These are phyloP conservation scores for Meira nashicola DNA, from an alignment of 1,284 basidiomycete species.

Conservation along the genomic window DNA sequence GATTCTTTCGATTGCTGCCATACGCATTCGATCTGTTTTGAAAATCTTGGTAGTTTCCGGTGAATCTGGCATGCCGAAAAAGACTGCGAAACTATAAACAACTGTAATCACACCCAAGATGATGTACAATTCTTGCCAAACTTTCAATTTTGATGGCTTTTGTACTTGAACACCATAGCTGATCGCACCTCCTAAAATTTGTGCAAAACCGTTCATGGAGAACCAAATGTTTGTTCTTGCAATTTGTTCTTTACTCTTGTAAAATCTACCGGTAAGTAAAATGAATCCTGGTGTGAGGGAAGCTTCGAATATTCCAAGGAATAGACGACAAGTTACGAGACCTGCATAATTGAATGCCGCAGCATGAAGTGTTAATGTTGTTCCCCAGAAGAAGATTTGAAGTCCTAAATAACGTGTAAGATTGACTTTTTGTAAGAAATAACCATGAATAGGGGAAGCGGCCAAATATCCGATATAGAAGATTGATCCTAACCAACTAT, in stretches of 20 bases:
- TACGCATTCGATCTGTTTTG: constrained; percentile 56
- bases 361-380: constrained; percentile 34
- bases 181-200: constrained; percentile 39
- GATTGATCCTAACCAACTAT: constrained; percentile 42
- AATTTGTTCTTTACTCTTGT: constrained; percentile 33
- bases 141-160: constrained; percentile 20
- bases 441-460: constrained; percentile 27
- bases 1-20: constrained; percentile 61
- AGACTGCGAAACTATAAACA: constrained; percentile 26
- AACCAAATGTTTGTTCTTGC: constrained; percentile 37
- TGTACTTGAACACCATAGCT: constrained; percentile 37
- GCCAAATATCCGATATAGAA: constrained; percentile 45
- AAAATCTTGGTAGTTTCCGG: constrained; percentile 46
- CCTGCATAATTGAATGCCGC: constrained; percentile 35
- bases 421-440: constrained; percentile 34
- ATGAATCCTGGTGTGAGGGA: constrained; percentile 38
- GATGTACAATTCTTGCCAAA: constrained; percentile 45
- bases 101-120: constrained; percentile 39
- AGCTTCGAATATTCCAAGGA: constrained; percentile 48
- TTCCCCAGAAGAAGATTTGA: constrained; percentile 31
- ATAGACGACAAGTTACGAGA: constrained; percentile 38
- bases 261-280: constrained; percentile 40
- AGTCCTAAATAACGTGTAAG: constrained; percentile 35
- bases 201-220: constrained; percentile 41
- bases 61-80: constrained; percentile 33